These are phyloP conservation scores for Anaeromyces robustus DNA, from an alignment of 192 early-diverging fungal species.

Conservation along the genomic window DNA sequence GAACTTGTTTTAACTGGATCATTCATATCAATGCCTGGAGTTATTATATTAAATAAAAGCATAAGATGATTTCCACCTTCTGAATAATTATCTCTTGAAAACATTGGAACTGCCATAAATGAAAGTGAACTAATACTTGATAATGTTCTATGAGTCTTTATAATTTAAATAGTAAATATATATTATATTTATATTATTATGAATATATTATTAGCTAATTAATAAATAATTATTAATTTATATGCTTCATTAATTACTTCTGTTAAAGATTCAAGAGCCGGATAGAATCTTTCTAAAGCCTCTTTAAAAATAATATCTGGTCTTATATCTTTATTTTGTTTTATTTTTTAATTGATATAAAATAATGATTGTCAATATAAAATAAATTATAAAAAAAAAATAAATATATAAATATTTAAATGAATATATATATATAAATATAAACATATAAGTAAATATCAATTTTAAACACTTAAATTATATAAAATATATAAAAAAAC, in stretches of 20 bases:
- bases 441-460: too few species aligned
- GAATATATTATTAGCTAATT: too few species aligned
- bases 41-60: conserved; percentile 55
- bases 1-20: conserved; percentile 66
- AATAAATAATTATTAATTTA: too few species aligned
- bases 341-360: too few species aligned
- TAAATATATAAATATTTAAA: too few species aligned
- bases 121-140: conserved; percentile 62
- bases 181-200: neutral
- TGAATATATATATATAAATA: too few species aligned
- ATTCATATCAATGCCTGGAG: conserved; percentile 89
- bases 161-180: neutral
- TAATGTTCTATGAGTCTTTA: conserved; percentile 72
- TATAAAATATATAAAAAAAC: too few species aligned
- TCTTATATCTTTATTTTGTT: conserved; percentile 39
- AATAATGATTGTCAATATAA: too few species aligned
- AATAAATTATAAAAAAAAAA: too few species aligned
- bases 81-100: conserved; percentile 60
- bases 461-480: too few species aligned
- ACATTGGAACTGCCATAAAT: conserved; percentile 49
- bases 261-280: conserved; percentile 67
- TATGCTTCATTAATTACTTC: conserved; percentile 38
- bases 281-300: conserved; percentile 70
- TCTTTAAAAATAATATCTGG: conserved; percentile 64
- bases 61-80: conserved; percentile 69